Evolutionary conservation across 441 rosid genomes (phyloP), one percentile per base, ranked within the genome.

Genomic region (Erysimum cheiri): DNA sequence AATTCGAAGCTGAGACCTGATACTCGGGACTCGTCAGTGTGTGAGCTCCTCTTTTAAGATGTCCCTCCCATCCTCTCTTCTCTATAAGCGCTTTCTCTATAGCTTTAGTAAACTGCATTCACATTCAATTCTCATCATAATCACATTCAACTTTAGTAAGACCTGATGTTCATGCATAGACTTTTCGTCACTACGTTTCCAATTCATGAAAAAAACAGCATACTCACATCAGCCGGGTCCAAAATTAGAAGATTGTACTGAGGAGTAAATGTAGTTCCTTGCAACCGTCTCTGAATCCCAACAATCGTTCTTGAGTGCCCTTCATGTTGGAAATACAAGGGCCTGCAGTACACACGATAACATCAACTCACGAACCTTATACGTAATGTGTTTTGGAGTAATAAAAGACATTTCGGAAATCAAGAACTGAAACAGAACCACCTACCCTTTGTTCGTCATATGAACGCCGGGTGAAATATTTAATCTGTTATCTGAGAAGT

Each of bases 281-380:
- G 55, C 49, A 80, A 86, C 64, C 70, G 86, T 68, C 62, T 81
- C 75, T 92, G 91, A 78, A 89, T 87, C 64, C 97, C 96, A 59
- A 89, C 77, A 35, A 92, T 81, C 19, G 94, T 86, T 77, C 94
- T 83, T 6, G 96, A 89, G 75, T 89, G 97, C 29, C 96, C 97
- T 59, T 89, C 89, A 63, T 92, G 96, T 75, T 89, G 97, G 77
- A 88, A 88, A 76, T 92, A 92, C 71, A 92, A 82, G 3, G 97
- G 94, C 80, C 94, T 92, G 77, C 71, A 60, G 35, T 64, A 43
- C 43, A 77, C 73, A 62, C 26, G 31, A 61, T 75, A 56, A 33
- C 64, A 68, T 63, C 60, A 31, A 55, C 29, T 69, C 40, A 64
- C 14, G 22, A 62, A 44, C 66, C 9, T 8, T 15, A 19, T 43